A percentile compares a stretch with the other conserved stretches of the same genome.
phyloP scores from a whole-genome alignment of 139 green algal genomes.

The Closterium sp. region DNA sequence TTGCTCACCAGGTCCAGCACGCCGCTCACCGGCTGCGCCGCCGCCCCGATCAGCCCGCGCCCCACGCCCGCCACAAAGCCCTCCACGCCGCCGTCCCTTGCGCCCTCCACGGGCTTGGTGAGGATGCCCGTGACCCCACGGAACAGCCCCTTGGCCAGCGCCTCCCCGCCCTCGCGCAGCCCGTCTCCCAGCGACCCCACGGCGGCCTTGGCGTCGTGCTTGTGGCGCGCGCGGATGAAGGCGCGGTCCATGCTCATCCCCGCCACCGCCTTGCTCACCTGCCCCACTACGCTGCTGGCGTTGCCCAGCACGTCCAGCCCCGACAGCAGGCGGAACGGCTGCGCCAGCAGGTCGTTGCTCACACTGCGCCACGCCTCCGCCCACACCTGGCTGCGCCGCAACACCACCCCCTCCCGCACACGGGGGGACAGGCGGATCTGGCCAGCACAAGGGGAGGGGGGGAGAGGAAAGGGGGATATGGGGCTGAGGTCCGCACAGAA shows the following conservation, averaged over 20 bases:
- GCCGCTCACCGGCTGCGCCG: slow-evolving; percentile 70
- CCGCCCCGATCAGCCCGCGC: slow-evolving; percentile 75
- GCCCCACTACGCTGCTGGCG: slow-evolving; percentile 10
- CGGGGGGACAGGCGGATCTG: slow-evolving; percentile 21
- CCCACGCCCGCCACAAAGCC: slow-evolving; percentile 70
- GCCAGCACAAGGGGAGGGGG: not conserved
- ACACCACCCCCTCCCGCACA: slow-evolving; percentile 16
- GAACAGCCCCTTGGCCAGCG: slow-evolving; percentile 70
- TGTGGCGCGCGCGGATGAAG: slow-evolving; percentile 51
- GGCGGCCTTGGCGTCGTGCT: slow-evolving; percentile 40
- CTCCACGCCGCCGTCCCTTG: slow-evolving; percentile 64
- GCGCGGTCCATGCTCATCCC: slow-evolving; percentile 50
- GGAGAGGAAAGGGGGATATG: no score
- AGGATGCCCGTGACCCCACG: slow-evolving; percentile 77
- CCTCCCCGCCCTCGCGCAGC: slow-evolving; percentile 71
- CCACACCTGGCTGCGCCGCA: slow-evolving; percentile 35
- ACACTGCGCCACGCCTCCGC: not conserved
- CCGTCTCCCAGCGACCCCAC: slow-evolving; percentile 62
- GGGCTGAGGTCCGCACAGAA: no score
- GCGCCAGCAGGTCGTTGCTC: slow-evolving; percentile 42
- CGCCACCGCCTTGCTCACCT: slow-evolving; percentile 43
- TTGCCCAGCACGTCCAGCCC: slow-evolving; percentile 51
- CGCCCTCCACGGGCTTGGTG: slow-evolving; percentile 79
- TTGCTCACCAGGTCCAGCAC: slow-evolving; percentile 70
- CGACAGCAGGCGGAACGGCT: slow-evolving; percentile 47